These are phyloP conservation scores for Hortiboletus flavorubellus DNA, from an alignment of 768 basidiomycete species.

Conservation along the genomic window DNA sequence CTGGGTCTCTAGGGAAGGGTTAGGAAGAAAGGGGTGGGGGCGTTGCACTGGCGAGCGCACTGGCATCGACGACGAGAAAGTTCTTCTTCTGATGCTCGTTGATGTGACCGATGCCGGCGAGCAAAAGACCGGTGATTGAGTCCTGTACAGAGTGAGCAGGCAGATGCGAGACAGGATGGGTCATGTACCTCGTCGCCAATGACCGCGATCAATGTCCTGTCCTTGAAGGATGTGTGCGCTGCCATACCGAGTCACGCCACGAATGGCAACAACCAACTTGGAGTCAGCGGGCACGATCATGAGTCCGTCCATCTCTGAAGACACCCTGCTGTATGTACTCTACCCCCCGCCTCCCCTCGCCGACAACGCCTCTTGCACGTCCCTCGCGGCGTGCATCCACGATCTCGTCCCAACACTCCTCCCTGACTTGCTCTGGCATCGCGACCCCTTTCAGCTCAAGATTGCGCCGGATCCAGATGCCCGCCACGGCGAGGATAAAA, in stretches of 20 bases:
- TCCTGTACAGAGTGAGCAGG: conserved; percentile 53
- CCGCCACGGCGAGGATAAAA: conserved; percentile 32
- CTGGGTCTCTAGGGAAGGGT: conserved; percentile 69
- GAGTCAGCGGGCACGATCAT: conserved; percentile 60
- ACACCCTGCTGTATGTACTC: conserved; percentile 75
- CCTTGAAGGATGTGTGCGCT: conserved; percentile 58
- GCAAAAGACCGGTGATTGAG: conserved; percentile 91
- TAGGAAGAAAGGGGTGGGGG: neutral
- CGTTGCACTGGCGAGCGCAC: conserved; percentile 46
- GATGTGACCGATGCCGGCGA: conserved; percentile 94
- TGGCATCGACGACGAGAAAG: conserved; percentile 92
- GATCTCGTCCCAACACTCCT: conserved; percentile 53
- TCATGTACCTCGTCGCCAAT: conserved; percentile 90
- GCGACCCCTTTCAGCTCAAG: conserved; percentile 79
- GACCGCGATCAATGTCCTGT: conserved; percentile 87
- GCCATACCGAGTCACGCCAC: conserved; percentile 39
- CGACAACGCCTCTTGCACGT: conserved; percentile 58
- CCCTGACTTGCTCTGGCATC: conserved; percentile 73
- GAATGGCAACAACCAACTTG: conserved; percentile 15
- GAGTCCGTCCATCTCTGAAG: conserved; percentile 78
- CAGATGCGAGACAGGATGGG: neutral
- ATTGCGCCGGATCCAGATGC: conserved; percentile 47
- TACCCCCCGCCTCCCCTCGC: conserved; percentile 54
- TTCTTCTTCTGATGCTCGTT: conserved; percentile 94
- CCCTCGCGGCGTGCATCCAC: conserved; percentile 66